Conservation (phyloP, 352 stramenopile species). For the Lagenidium giganteum region DNA sequence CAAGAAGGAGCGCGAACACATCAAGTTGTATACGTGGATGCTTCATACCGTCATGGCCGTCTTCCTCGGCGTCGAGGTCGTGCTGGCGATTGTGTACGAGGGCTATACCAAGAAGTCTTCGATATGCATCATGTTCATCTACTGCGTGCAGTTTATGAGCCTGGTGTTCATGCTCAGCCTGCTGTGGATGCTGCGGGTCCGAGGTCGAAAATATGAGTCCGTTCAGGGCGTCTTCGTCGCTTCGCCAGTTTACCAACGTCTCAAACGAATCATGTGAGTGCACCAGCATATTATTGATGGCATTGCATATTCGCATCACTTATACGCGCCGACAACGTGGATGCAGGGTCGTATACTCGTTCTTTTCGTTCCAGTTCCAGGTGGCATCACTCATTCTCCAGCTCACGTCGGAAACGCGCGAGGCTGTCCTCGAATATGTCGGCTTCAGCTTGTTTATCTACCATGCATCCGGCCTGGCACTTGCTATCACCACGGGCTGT, state of each 20-base stretch:
- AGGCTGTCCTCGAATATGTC: conserved; percentile 28
- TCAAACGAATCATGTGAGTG: conserved; percentile 56
- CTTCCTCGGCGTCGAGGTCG: conserved; percentile 23
- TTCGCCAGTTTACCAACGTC: conserved; percentile 46
- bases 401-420: conserved; percentile 1
- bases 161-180: conserved; percentile 37
- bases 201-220: conserved; percentile 44
- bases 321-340: no score
- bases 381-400: conserved; percentile 33
- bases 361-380: conserved; percentile 51
- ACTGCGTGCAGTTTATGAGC: conserved; percentile 37
- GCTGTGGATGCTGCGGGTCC: conserved; percentile 31
- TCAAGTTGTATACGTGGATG: conserved; percentile 27
- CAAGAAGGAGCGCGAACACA: conserved; percentile 29
- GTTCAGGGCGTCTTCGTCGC: conserved; percentile 45
- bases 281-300: no score
- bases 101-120: conserved; percentile 39
- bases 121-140: conserved; percentile 29
- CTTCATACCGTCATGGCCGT: conserved; percentile 23
- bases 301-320: no score
- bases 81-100: conserved; percentile 16
- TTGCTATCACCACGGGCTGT: conserved; percentile 44
- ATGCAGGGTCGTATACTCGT: conserved; percentile 32
- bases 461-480: conserved; percentile 29
- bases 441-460: conserved; percentile 36